phyloP scores from a whole-genome alignment of 495 filamentous ascomycete genomes.

The Pseudomonodictys pantanalensis region DNA sequence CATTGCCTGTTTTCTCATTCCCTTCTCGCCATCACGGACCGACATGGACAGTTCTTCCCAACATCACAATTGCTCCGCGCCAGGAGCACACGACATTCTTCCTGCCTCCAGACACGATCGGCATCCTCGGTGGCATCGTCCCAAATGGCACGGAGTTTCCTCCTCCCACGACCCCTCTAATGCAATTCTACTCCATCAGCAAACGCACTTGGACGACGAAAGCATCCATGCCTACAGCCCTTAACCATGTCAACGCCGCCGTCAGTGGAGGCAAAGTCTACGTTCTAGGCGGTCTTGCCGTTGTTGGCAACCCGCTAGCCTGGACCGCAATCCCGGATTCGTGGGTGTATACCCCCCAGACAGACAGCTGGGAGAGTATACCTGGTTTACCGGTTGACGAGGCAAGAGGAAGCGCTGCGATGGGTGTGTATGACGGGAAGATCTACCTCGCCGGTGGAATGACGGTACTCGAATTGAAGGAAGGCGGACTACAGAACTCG shows the following conservation, averaged over 20 bases:
- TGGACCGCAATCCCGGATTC: slow-evolving; percentile 13
- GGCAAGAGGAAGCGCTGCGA: slow-evolving; percentile 28
- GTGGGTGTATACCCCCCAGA: slow-evolving; percentile 13
- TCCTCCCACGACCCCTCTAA: slow-evolving; percentile 15
- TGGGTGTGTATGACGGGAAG: slow-evolving; percentile 21
- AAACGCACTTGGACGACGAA: slow-evolving; percentile 34
- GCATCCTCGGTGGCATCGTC: slow-evolving; percentile 32
- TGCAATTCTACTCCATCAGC: slow-evolving; percentile 35
- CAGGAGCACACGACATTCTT: slow-evolving; percentile 35
- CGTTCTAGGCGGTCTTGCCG: slow-evolving; percentile 38
- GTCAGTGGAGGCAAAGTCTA: slow-evolving; percentile 41
- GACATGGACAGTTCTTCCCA: neutral
- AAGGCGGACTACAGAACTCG: neutral
- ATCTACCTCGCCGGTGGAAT: slow-evolving; percentile 31
- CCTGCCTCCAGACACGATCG: slow-evolving; percentile 22
- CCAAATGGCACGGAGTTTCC: neutral
- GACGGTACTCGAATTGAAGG: neutral
- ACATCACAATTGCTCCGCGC: slow-evolving; percentile 17
- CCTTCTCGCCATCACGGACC: too few species aligned
- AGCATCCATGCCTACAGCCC: slow-evolving; percentile 31
- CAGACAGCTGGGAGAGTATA: slow-evolving; percentile 27
- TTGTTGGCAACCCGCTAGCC: slow-evolving; percentile 13
- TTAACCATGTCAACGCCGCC: slow-evolving; percentile 41
- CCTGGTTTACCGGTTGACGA: slow-evolving; percentile 18
- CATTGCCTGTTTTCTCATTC: too few species aligned